Conservation (phyloP, 2,329 filamentous ascomycete genomes). For the Fusarium concolor region DNA sequence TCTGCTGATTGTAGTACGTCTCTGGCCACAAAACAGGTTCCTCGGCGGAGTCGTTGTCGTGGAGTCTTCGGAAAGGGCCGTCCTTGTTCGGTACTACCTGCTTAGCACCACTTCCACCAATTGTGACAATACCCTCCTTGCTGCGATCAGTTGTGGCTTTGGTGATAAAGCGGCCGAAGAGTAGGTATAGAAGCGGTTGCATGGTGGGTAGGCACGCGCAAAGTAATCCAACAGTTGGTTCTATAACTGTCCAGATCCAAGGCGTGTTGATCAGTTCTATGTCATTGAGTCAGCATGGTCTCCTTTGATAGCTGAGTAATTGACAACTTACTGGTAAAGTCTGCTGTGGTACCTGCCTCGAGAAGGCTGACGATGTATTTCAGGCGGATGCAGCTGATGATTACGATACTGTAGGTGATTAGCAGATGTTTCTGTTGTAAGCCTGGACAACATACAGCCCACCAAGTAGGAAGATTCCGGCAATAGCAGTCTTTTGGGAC, state of each 20-base stretch:
- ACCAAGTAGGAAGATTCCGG: neutral
- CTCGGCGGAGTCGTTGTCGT: conserved; percentile 13
- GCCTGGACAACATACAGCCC: neutral
- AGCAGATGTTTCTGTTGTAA: accelerated
- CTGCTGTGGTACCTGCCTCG: neutral
- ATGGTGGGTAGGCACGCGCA: conserved; percentile 13
- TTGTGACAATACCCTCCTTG: conserved; percentile 4
- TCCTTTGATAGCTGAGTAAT: no score
- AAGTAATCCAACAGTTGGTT: conserved; percentile 2
- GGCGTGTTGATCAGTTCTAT: conserved; percentile 2
- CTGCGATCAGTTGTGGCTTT: neutral
- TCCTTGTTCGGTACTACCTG: neutral
- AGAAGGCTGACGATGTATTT: conserved; percentile 2
- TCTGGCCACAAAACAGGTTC: conserved; percentile 16
- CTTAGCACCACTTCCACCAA: neutral
- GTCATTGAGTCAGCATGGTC: neutral
- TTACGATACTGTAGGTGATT: accelerated
- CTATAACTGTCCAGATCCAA: conserved; percentile 10
- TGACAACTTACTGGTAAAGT: neutral
- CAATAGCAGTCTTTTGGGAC: conserved; percentile 4
- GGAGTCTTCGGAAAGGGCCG: neutral
- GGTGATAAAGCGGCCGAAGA: neutral
- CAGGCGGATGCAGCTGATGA: neutral
- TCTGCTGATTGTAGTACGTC: conserved; percentile 2
- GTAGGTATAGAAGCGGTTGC: neutral